Conservation (phyloP, 2,329 filamentous ascomycete genomes). For the Graphiopsis chlorocephala region DNA sequence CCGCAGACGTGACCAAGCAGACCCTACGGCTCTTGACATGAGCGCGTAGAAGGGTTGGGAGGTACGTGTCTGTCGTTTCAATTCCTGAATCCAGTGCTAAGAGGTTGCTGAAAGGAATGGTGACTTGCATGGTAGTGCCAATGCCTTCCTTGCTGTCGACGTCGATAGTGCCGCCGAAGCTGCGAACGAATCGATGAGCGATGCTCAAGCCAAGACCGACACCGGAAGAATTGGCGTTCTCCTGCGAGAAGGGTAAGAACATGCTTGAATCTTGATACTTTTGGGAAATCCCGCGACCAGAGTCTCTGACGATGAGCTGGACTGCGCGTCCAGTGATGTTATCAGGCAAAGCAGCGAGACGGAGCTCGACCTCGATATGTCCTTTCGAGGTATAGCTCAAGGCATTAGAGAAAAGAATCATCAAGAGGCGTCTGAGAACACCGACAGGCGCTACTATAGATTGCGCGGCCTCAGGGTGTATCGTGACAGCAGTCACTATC, state of each 20-base stretch:
- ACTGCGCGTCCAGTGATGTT: not conserved
- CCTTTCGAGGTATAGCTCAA: not conserved
- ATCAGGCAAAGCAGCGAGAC: not conserved
- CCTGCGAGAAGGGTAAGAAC: not conserved
- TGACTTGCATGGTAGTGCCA: not conserved
- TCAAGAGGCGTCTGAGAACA: not conserved
- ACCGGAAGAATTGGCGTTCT: not conserved
- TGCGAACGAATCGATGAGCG: not conserved
- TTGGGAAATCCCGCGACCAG: not conserved
- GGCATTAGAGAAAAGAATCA: not conserved
- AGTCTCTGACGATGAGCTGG: not conserved
- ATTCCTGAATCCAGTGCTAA: too few relatives aligned
- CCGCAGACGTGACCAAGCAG: too few relatives aligned
- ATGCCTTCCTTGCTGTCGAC: not conserved
- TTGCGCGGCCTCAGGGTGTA: not conserved
- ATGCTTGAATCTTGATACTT: not conserved
- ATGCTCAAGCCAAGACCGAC: not conserved
- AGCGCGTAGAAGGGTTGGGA: too few relatives aligned
- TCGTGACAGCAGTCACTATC: too few relatives aligned
- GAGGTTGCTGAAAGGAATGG: not conserved
- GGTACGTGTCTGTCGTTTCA: too few relatives aligned
- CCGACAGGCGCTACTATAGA: not conserved
- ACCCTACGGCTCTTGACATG: too few relatives aligned
- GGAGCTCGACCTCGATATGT: not conserved
- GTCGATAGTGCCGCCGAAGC: not conserved